Percentiles rank a stretch among this genome's conserved stretches.
These are phyloP conservation scores for Diplotaxis tenuifolia DNA, from an alignment of 345 rosid species.

Conservation along the genomic window DNA sequence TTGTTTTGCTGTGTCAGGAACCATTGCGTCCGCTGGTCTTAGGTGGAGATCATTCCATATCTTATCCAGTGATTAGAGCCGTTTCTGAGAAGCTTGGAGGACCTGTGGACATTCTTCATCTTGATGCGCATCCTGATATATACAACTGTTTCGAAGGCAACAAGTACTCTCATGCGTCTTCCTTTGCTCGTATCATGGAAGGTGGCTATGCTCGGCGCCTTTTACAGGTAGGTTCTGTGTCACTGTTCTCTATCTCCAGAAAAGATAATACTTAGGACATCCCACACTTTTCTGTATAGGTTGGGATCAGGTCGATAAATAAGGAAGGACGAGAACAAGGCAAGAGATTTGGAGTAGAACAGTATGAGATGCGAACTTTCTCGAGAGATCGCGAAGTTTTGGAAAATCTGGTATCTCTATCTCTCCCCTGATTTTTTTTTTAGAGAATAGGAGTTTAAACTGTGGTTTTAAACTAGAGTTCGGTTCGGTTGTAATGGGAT, in stretches of 20 bases:
- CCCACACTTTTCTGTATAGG: slow-evolving; percentile 43
- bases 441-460: background rate
- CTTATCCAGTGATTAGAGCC: slow-evolving; percentile 89
- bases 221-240: slow-evolving; percentile 65
- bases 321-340: slow-evolving; percentile 92
- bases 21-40: slow-evolving; percentile 84
- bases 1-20: slow-evolving; percentile 42
- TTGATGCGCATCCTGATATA: slow-evolving; percentile 99
- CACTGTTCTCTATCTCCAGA: background rate
- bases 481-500: background rate
- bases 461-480: background rate
- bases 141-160: slow-evolving; percentile 89
- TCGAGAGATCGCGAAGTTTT: slow-evolving; percentile 64
- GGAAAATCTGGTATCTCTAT: slow-evolving; percentile 72
- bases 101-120: slow-evolving; percentile 90
- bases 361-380: slow-evolving; percentile 90
- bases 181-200: slow-evolving; percentile 98
- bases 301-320: slow-evolving; percentile 88
- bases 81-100: slow-evolving; percentile 96
- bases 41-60: slow-evolving; percentile 97
- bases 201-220: slow-evolving; percentile 91
- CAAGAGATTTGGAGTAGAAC: slow-evolving; percentile 91
- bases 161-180: slow-evolving; percentile 92
- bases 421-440: background rate
- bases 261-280: background rate